These are phyloP conservation scores for Pneumocystis oryctolagi DNA, from an alignment of 1,139 yeast genomes.

Conservation along the genomic window DNA sequence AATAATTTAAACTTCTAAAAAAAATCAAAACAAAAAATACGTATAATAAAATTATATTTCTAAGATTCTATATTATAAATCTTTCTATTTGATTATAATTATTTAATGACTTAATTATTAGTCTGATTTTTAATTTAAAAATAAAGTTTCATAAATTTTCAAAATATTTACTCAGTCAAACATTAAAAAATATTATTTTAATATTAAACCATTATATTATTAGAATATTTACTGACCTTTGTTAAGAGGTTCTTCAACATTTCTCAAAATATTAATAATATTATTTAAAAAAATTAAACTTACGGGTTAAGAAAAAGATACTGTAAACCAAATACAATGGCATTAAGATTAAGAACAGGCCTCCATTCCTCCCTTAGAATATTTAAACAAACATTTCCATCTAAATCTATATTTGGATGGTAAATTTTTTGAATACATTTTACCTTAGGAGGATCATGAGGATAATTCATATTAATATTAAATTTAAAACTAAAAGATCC, in stretches of 20 bases:
- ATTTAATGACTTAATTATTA: too few relatives aligned
- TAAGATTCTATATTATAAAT: too few relatives aligned
- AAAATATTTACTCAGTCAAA: too few relatives aligned
- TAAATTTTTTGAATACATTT: slow-evolving; percentile 37
- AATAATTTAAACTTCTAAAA: too few relatives aligned
- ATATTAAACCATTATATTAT: not conserved
- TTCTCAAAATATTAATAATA: slow-evolving; percentile 59
- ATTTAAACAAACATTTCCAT: slow-evolving; percentile 84
- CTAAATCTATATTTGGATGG: slow-evolving; percentile 84
- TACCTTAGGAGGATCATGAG: slow-evolving; percentile 77
- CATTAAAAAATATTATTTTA: too few relatives aligned
- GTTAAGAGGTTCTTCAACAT: slow-evolving; percentile 82
- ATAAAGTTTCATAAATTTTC: too few relatives aligned
- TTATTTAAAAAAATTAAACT: not conserved
- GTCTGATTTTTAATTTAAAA: too few relatives aligned
- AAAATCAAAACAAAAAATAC: too few relatives aligned
- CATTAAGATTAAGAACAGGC: slow-evolving; percentile 71
- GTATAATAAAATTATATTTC: too few relatives aligned
- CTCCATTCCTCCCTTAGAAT: slow-evolving; percentile 93
- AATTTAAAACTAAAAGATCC: slow-evolving; percentile 60
- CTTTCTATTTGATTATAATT: too few relatives aligned
- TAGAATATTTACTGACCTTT: slow-evolving; percentile 27
- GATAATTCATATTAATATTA: slow-evolving; percentile 55
- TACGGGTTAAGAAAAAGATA: slow-evolving; percentile 23
- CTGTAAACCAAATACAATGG: slow-evolving; percentile 71